Conservation (phyloP, 2,329 filamentous ascomycete species). For the Xylariales sp. region DNA sequence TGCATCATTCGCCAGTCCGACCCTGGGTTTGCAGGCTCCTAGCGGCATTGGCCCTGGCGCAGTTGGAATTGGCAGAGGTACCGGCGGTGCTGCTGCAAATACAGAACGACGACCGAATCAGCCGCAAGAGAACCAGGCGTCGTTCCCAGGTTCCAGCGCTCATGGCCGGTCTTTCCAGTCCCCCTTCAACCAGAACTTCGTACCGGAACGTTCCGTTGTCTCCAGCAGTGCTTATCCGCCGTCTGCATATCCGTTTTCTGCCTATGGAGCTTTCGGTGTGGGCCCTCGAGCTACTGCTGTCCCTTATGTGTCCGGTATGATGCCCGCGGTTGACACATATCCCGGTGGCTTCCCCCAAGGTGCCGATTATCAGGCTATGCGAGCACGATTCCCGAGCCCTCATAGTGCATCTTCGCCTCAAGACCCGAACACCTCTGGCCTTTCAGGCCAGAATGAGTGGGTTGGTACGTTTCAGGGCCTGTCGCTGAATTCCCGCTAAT, state of each 20-base stretch:
- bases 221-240: conserved; percentile 34
- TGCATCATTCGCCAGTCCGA: conserved; percentile 83
- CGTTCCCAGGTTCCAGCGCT: conserved; percentile 33
- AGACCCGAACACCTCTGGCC: conserved; percentile 24
- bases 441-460: conserved; percentile 54
- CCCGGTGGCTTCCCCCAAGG: conserved; percentile 33
- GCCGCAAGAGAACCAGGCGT: conserved; percentile 33
- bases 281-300: conserved; percentile 32
- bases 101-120: conserved; percentile 45
- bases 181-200: conserved; percentile 37
- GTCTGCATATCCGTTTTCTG: conserved; percentile 34
- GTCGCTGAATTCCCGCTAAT: conserved; percentile 60
- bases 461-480: conserved; percentile 62
- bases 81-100: conserved; percentile 33
- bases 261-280: conserved; percentile 39
- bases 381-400: conserved; percentile 31
- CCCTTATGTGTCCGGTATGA: conserved; percentile 34
- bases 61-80: conserved; percentile 51
- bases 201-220: conserved; percentile 35
- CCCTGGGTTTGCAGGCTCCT: conserved; percentile 65
- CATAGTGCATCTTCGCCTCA: conserved; percentile 28
- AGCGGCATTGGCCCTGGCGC: conserved; percentile 63
- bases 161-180: conserved; percentile 36
- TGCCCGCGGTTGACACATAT: conserved; percentile 39
- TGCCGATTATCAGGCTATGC: conserved; percentile 41